Base-by-base conservation (phyloP, 2,329 filamentous ascomycete genomes). In the Zasmidium cellare region DNA sequence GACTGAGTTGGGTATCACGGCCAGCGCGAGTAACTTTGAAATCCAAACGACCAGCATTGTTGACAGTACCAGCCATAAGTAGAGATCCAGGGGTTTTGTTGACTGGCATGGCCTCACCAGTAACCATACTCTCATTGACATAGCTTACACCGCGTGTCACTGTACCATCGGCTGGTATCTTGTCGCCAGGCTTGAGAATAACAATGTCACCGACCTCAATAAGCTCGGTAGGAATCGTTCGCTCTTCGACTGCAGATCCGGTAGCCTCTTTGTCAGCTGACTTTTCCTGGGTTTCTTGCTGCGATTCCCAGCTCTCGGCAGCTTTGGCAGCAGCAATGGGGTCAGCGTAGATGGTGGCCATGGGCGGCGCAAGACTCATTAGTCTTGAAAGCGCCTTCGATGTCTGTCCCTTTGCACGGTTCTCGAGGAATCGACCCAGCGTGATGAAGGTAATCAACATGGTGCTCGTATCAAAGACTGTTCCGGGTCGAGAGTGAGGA, bases 371-470 rank as follows among this genome's bases (percentile, higher is more conserved):
- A 49, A 99, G 81, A 16, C 91, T 97, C 94, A 99, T 99, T 31
- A 99, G 84, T 22, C 88, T 85, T 7, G 93, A 97, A 2, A 99
- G 83, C 0, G 94, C 94, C 71, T 91, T 94, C 3, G 92, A 97
- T 0, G 94, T 99, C 76, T 97, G 91, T 0, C 94, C 94, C 77
- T 97, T 99, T 53, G 94, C 94, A 18, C 87, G 82, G 72, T 97
- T 99, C 76, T 99, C 94, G 18, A 99, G 77, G 77, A 89, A 99
- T 35, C 94, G 87, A 3, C 94, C 91, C 2, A 99, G 78, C 1
- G 89, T 92, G 73, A 97, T 91, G 72, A 99, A 97, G 0, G 92
- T 96, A 73, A 99, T 92, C 52, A 99, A 82, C 94, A 97, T 99
- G 20, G 92, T 96, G 75, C 92, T 97, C 1, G 94, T 99, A 71